Evolutionary conservation across 73 alveolate species (phyloP), one percentile per base, ranked within the genome.

Genomic region (Urostyla sp.): DNA sequence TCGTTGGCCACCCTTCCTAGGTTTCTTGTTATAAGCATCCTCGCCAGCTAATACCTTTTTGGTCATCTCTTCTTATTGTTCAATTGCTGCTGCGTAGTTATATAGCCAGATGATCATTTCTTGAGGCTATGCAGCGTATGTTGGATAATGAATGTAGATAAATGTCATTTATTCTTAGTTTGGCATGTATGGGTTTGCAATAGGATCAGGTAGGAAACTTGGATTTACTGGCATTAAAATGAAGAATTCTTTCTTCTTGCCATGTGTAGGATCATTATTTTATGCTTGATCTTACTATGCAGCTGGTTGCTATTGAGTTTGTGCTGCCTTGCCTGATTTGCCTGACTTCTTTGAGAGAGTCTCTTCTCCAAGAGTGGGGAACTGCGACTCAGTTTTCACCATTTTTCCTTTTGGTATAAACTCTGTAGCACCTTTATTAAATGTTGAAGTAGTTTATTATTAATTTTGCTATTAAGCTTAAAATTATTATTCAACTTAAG

Each of bases 161-260:
- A 69, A 69, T 3, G 51, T 28, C 83, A 69, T 21, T 69, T 69
- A 23, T 3, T 69, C 83, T 4, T 21, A 18, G n/a, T 15, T 24
- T 5, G 72, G 69, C 28, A 27, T 46, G 4, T 31, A 27, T 20
- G 83, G 67, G 40, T 69, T 69, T 28, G 26, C 3, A 40, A 63
- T 21, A 1, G 79, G 79, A 63, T 63, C 79, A 10, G 69, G 63
- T 1, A 69, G 83, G 53, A 45, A n/a, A 11, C 6, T 46, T 5
- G 67, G 67, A 30, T 49, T 69, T 6, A 24, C 16, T 38, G 79
- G 79, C 21, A 16, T 11, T 2, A 63, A 2, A 23, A 24, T 10
- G 83, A 69, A 69, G 54, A 69, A 69, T 30, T 69, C 83, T 31
- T 69, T 69, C 27, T 51, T 6, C 11, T 69, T 69, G 0, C 83